Conservation (phyloP, 108 stramenopile genomes). For the Pseudonitzschia multistriata region DNA sequence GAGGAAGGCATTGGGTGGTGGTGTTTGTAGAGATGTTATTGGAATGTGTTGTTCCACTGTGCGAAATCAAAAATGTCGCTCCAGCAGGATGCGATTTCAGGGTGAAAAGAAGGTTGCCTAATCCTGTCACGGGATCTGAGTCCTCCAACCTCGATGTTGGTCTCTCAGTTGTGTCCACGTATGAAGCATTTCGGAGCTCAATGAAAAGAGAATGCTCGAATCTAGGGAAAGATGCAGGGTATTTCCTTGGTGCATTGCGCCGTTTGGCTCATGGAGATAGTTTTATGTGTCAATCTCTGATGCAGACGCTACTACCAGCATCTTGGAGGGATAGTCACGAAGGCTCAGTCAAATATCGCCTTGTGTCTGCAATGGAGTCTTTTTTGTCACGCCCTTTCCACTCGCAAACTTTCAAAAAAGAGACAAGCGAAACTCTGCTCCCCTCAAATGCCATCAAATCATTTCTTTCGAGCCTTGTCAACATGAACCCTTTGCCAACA, state of each 20-base stretch:
- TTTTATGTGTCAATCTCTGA: conserved; percentile 45
- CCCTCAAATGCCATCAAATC: conserved; percentile 46
- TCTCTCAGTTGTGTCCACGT: not conserved
- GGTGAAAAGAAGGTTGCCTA: conserved; percentile 1
- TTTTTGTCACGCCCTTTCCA: conserved; percentile 69
- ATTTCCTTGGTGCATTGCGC: conserved; percentile 32
- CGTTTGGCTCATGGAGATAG: conserved; percentile 54
- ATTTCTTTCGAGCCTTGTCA: conserved; percentile 44
- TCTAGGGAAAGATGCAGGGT: not conserved
- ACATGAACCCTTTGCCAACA: conserved; percentile 56
- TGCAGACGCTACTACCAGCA: conserved; percentile 48
- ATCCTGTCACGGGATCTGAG: not conserved
- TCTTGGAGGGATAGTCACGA: conserved; percentile 52
- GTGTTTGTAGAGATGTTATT: conserved; percentile 68
- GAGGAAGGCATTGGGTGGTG: conserved; percentile 63
- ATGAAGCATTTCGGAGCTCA: not conserved
- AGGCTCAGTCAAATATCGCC: conserved; percentile 39
- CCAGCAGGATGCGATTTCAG: not conserved
- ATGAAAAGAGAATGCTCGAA: not conserved
- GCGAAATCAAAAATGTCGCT: not conserved
- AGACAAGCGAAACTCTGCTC: conserved; percentile 13
- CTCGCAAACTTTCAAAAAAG: conserved; percentile 56
- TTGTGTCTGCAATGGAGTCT: conserved; percentile 55
- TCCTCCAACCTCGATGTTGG: not conserved
- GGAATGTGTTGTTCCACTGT: not conserved